A percentile compares a stretch with the other conserved stretches of the same genome.
Conservation (phyloP, 202 grass and related monocot genomes). For the Carex arenaria region DNA sequence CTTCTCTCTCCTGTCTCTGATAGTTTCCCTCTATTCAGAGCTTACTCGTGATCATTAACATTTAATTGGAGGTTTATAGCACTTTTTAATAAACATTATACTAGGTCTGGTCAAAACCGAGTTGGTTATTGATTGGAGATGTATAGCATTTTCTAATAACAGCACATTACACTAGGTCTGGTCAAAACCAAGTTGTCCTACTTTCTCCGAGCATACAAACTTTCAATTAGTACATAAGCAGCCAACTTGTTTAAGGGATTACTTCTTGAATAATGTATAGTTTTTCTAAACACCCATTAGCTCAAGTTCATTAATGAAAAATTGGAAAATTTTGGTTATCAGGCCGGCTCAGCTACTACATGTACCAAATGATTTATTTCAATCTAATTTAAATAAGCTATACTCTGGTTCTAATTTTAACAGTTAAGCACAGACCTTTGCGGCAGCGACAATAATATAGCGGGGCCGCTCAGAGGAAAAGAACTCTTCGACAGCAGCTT, state of each 20-base stretch:
- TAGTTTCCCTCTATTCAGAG: no score
- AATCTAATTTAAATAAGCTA: not conserved
- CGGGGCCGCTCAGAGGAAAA: conserved; percentile 51
- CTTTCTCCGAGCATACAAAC: not conserved
- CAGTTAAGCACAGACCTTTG: conserved; percentile 40
- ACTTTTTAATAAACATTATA: not conserved
- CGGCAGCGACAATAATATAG: conserved; percentile 66
- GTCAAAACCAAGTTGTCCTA: not conserved
- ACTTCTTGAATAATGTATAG: not conserved
- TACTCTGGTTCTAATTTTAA: no score
- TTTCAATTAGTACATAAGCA: not conserved
- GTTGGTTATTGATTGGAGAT: no score
- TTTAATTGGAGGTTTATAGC: not conserved
- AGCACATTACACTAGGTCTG: not conserved
- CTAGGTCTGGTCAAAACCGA: not conserved
- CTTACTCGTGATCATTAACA: not conserved
- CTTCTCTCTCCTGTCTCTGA: no score
- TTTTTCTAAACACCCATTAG: not conserved
- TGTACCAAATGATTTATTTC: not conserved
- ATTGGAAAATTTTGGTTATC: not conserved
- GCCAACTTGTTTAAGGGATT: not conserved
- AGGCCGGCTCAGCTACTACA: not conserved
- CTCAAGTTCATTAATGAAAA: not conserved
- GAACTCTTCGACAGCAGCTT: conserved; percentile 58
- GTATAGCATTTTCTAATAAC: not conserved